Base-by-base conservation (phyloP, 257 asterid genomes). In the Nicotiana tabacum region DNA sequence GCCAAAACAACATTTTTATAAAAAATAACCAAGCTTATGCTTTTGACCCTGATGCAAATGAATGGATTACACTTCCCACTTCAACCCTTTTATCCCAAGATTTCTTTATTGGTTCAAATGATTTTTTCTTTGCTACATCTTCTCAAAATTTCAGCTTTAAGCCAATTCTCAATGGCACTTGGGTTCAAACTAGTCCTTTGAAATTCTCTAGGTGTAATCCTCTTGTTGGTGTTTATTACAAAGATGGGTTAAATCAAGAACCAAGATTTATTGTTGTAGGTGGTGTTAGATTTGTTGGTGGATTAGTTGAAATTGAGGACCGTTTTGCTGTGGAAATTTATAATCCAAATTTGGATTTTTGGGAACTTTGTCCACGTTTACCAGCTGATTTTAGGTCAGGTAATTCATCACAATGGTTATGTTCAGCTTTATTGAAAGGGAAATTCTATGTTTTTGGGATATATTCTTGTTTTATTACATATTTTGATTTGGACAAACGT, bases 21-120 rank as follows among this genome's bases (percentile, higher is more conserved):
- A 82, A 82, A 7, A 80, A 37, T 61, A 70, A 60, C 21, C 82
- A 70, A 16, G 30, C 83, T n/a, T 85, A 82, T 58, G 91, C 89
- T 0, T 89, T 80, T 58, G 90, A 87, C 65, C 90, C 90, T 0
- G 84, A 83, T 60, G 67, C 85, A 1, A 24, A 85, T 61, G 51
- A 11, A 7, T 89, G 91, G 91, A 77, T 87, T 70, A 77, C 66
- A 60, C 82, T 89, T 77, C 84, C 87, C 12, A 35, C 27, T 1
- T 58, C 72, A 13, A 39, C 77, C 61, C 21, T 43, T 70, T 78
- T 77, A 15, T 48, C 69, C 7, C 64, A 77, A 6, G 76, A 70
- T 70, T 64, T 80, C 10, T 83, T 85, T 4, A 12, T 69, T n/a
- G 87, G 79, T 29, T 82, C 85, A 29, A 62, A 80, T 69, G 84